A percentile compares a stretch with the other conserved stretches of the same genome.
These are phyloP conservation scores for Boletus fagicola DNA, from an alignment of 768 basidiomycete species.

Conservation along the genomic window DNA sequence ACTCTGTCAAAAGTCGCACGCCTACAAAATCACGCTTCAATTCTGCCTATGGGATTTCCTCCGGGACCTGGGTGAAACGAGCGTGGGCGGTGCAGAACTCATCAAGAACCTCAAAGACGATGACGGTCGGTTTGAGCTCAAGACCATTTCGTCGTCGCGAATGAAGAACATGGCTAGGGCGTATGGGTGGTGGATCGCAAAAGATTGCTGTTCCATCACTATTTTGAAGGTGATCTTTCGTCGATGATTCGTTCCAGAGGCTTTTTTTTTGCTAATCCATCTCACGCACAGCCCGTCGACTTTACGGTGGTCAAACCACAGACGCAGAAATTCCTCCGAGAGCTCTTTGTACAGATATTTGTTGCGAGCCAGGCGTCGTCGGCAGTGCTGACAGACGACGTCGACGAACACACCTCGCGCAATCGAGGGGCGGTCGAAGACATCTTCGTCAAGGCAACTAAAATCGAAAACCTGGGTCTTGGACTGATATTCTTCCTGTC, in stretches of 20 bases:
- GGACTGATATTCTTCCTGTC: conserved; percentile 74
- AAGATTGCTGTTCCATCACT: conserved; percentile 68
- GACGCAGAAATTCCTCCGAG: conserved; percentile 63
- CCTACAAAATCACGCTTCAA: conserved; percentile 89
- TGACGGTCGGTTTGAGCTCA: conserved; percentile 43
- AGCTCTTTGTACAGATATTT: conserved; percentile 68
- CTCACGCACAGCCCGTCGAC: conserved; percentile 68
- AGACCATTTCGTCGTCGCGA: conserved; percentile 55
- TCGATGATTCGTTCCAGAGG: neutral
- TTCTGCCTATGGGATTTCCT: conserved; percentile 97
- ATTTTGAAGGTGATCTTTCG: conserved; percentile 71
- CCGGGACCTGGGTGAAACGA: conserved; percentile 82
- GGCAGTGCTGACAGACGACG: conserved; percentile 51
- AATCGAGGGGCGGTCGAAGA: conserved; percentile 69
- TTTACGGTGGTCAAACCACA: conserved; percentile 71
- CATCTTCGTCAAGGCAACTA: conserved; percentile 72
- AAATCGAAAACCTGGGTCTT: conserved; percentile 62
- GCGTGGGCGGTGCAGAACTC: conserved; percentile 76
- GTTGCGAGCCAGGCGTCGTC: conserved; percentile 71
- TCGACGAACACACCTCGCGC: conserved; percentile 39
- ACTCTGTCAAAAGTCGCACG: conserved; percentile 74
- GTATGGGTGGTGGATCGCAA: conserved; percentile 92
- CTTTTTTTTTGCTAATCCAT: neutral
- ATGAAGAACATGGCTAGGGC: conserved; percentile 75
- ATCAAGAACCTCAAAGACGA: conserved; percentile 58